Percentiles rank a stretch among this genome's conserved stretches.
Conservation (phyloP, 768 basidiomycete species). For the Lactarius vividus region DNA sequence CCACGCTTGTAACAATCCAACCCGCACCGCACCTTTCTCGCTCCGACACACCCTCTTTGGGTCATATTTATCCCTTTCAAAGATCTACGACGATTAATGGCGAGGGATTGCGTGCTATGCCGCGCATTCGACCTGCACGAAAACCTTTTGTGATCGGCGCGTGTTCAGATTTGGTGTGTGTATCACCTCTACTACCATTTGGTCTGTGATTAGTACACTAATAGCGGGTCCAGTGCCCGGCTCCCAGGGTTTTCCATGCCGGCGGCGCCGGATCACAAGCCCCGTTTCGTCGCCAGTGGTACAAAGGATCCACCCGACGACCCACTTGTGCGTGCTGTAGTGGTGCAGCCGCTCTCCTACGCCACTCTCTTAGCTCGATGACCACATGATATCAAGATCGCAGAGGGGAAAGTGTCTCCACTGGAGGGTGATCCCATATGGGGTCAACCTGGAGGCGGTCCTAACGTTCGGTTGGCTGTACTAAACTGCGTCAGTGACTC, state of each 20-base stretch:
- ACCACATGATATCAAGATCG: not conserved
- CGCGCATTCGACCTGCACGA: not conserved
- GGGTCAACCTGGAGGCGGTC: not conserved
- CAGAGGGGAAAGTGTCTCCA: not conserved
- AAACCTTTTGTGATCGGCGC: slow-evolving; percentile 12
- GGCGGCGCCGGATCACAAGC: slow-evolving; percentile 3
- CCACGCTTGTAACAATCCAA: not conserved
- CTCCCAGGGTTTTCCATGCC: not conserved
- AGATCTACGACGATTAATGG: not conserved
- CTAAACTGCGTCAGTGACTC: not conserved
- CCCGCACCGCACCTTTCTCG: not conserved
- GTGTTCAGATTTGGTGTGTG: slow-evolving; percentile 3
- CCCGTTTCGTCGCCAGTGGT: not conserved
- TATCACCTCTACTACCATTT: slow-evolving; percentile 18
- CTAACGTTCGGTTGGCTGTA: not conserved
- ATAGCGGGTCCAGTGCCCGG: slow-evolving; percentile 12
- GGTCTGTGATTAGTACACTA: not conserved
- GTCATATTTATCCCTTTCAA: not conserved
- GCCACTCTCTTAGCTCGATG: not conserved
- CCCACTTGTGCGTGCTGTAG: not conserved
- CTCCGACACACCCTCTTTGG: not conserved
- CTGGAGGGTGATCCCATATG: not conserved
- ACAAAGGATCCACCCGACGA: not conserved
- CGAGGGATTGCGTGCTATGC: not conserved
- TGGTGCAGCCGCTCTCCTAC: not conserved